phyloP scores from a whole-genome alignment of 2,329 filamentous ascomycete genomes.

The Scytalidium lignicola region DNA sequence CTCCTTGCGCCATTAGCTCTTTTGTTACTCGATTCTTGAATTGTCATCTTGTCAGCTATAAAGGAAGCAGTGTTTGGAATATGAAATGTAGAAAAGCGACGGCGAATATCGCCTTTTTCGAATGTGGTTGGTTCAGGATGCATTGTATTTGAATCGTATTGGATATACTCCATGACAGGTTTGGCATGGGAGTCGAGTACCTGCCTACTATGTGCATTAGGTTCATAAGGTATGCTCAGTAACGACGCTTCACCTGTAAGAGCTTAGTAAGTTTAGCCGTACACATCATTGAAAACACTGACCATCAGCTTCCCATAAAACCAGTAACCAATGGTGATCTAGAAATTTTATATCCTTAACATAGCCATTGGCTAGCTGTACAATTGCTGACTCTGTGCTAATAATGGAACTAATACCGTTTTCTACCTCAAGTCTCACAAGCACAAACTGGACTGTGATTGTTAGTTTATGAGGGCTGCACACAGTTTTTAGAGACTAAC shows the following conservation, averaged over 20 bases:
- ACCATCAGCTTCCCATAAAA: slow-evolving; percentile 25
- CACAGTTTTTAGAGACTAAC: slow-evolving; percentile 16
- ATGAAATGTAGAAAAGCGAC: slow-evolving; percentile 11
- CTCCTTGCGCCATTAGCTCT: slow-evolving; percentile 11
- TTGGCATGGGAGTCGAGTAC: neutral
- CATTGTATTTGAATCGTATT: slow-evolving; percentile 2
- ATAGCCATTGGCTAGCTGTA: slow-evolving; percentile 23
- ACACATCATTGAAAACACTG: slow-evolving; percentile 2
- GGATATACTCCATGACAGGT: slow-evolving; percentile 7
- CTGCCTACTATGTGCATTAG: neutral
- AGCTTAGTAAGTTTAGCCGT: slow-evolving; percentile 1
- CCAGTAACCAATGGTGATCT: slow-evolving; percentile 19
- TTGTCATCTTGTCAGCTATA: slow-evolving; percentile 18
- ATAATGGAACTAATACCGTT: slow-evolving; percentile 25
- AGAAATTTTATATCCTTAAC: slow-evolving; percentile 27
- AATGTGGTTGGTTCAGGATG: slow-evolving; percentile 5
- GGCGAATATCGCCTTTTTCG: slow-evolving; percentile 14
- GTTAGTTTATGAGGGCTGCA: neutral
- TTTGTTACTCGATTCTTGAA: slow-evolving; percentile 11
- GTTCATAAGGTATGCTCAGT: slow-evolving; percentile 19
- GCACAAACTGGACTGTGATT: slow-evolving; percentile 22
- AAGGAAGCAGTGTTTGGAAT: slow-evolving; percentile 14
- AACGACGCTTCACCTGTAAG: slow-evolving; percentile 15
- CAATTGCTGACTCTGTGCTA: slow-evolving; percentile 10
- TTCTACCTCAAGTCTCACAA: slow-evolving; percentile 20